These are phyloP conservation scores for Moricandia moricandioides DNA, from an alignment of 345 rosid genomes.

Conservation along the genomic window DNA sequence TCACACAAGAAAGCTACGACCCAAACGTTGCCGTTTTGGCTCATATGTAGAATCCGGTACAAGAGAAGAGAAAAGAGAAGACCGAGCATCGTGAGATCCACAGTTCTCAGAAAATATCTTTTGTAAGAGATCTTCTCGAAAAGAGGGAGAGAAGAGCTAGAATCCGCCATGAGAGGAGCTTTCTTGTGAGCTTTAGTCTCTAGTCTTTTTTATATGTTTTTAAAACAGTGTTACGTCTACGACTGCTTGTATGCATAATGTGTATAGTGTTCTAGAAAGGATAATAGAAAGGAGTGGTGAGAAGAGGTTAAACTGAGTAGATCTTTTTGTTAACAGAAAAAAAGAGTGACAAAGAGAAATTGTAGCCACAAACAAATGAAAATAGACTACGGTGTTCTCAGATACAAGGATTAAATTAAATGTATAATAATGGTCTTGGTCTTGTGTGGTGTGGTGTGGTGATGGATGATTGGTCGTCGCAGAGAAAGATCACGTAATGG, in stretches of 20 bases:
- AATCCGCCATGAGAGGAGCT: constrained; percentile 23
- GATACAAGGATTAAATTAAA: neutral
- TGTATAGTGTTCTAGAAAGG: neutral
- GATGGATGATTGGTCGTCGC: no score
- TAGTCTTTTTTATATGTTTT: no score
- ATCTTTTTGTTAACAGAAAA: neutral
- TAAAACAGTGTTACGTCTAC: neutral
- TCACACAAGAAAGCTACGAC: constrained; percentile 61
- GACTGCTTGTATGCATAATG: neutral
- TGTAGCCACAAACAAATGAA: neutral
- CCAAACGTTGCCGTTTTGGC: constrained; percentile 48
- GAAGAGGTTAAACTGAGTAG: neutral
- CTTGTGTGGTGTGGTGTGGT: no score
- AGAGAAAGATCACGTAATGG: no score
- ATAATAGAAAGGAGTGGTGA: neutral
- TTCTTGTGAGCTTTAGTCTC: neutral
- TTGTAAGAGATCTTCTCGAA: constrained; percentile 23
- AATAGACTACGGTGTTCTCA: neutral
- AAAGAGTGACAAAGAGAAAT: neutral
- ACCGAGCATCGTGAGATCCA: constrained; percentile 31
- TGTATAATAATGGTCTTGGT: neutral
- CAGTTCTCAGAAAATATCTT: constrained; percentile 18
- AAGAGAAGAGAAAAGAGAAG: constrained; percentile 37
- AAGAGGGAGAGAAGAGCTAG: constrained; percentile 26
- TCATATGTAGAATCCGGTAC: constrained; percentile 22